Conservation (phyloP, 352 stramenopile genomes). For the Peronospora destructor region DNA sequence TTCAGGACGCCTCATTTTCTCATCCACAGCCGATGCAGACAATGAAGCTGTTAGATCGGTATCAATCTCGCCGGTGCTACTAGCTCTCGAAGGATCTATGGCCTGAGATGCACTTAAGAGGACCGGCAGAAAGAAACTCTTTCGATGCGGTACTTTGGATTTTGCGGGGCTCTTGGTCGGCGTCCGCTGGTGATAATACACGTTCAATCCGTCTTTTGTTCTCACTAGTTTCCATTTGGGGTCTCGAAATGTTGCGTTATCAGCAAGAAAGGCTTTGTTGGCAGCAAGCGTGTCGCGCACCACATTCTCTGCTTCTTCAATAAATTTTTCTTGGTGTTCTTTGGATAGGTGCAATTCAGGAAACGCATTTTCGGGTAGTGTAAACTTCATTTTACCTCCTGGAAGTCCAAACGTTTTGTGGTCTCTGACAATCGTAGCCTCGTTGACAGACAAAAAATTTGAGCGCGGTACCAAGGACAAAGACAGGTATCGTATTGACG, state of each 20-base stretch:
- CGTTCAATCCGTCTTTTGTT: slow-evolving; percentile 28
- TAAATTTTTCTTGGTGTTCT: too few relatives aligned
- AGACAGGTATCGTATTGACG: too few relatives aligned
- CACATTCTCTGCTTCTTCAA: slow-evolving; percentile 34
- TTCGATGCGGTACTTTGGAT: not conserved
- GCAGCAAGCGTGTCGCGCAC: slow-evolving; percentile 35
- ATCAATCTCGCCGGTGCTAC: not conserved
- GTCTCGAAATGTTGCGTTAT: slow-evolving; percentile 20
- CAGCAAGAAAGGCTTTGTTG: slow-evolving; percentile 33
- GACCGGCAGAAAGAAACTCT: not conserved
- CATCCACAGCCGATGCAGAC: not conserved
- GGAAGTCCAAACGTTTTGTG: too few relatives aligned
- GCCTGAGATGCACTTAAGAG: slow-evolving; percentile 1
- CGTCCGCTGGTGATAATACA: slow-evolving; percentile 22
- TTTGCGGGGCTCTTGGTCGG: not conserved
- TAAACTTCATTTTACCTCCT: too few relatives aligned
- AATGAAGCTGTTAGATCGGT: not conserved
- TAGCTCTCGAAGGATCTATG: slow-evolving; percentile 2
- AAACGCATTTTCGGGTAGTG: too few relatives aligned
- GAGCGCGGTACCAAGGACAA: too few relatives aligned
- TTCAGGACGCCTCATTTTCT: slow-evolving; percentile 19
- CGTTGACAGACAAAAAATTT: too few relatives aligned
- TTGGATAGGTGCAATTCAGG: too few relatives aligned
- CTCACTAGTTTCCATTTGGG: slow-evolving; percentile 36
- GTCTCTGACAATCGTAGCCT: too few relatives aligned